Conservation (phyloP, 2,329 filamentous ascomycete species). For the Phaeoacremonium minimum region DNA sequence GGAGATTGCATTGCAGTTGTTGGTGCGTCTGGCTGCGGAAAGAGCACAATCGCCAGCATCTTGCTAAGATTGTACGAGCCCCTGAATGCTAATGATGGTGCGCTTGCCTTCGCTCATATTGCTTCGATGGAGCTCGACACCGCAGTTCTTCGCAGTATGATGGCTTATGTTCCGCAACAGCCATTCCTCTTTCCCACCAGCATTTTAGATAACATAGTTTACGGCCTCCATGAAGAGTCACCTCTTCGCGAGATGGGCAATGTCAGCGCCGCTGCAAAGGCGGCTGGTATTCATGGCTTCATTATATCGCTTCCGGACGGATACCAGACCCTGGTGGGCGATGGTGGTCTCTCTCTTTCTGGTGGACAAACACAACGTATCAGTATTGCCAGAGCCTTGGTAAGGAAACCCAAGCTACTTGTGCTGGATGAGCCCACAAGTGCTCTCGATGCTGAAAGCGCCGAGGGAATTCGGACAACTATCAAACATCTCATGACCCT, state of each 20-base stretch:
- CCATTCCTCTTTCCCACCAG: slow-evolving; percentile 75
- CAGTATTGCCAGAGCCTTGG: slow-evolving; percentile 74
- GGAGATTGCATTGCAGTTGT: slow-evolving; percentile 74
- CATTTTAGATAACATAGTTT: slow-evolving; percentile 76
- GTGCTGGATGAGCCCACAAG: slow-evolving; percentile 86
- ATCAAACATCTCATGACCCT: slow-evolving; percentile 47
- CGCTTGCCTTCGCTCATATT: slow-evolving; percentile 52
- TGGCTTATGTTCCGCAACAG: slow-evolving; percentile 66
- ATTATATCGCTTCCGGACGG: slow-evolving; percentile 65
- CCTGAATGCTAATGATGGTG: slow-evolving; percentile 1
- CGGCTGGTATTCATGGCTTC: slow-evolving; percentile 71
- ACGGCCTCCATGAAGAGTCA: slow-evolving; percentile 61
- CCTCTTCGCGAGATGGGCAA: slow-evolving; percentile 38
- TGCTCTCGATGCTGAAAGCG: slow-evolving; percentile 68
- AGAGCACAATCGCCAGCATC: slow-evolving; percentile 76
- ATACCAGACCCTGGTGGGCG: slow-evolving; percentile 71
- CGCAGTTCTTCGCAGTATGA: slow-evolving; percentile 50
- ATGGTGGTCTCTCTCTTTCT: slow-evolving; percentile 68
- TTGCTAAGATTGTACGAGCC: slow-evolving; percentile 65
- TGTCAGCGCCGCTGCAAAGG: slow-evolving; percentile 47
- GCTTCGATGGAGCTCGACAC: slow-evolving; percentile 58
- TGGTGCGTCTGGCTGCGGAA: slow-evolving; percentile 83
- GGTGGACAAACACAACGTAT: slow-evolving; percentile 82
- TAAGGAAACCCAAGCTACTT: slow-evolving; percentile 66
- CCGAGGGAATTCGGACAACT: slow-evolving; percentile 59